These are phyloP conservation scores for Xylaria sp. DNA, from an alignment of 2,329 filamentous ascomycete genomes.

Conservation along the genomic window DNA sequence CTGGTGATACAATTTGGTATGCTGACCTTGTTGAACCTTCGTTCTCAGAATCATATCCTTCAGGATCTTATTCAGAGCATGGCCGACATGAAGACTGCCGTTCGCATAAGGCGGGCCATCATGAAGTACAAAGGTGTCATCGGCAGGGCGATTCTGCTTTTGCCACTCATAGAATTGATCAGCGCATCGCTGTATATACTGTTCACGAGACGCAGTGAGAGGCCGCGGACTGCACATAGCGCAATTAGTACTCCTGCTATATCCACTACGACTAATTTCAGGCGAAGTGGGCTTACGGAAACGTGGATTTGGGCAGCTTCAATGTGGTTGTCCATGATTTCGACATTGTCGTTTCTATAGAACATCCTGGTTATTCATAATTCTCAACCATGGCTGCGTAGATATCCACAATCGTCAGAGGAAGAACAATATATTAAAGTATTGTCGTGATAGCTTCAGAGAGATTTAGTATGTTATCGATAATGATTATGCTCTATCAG, in stretches of 20 bases:
- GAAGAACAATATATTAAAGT: background rate
- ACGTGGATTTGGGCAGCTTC: constrained; percentile 78
- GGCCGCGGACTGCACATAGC: constrained; percentile 61
- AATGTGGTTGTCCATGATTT: constrained; percentile 80
- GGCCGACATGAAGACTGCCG: constrained; percentile 88
- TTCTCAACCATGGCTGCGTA: constrained; percentile 11
- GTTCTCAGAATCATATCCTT: constrained; percentile 93
- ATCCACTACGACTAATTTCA: background rate
- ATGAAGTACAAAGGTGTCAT: constrained; percentile 80
- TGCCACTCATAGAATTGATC: constrained; percentile 95
- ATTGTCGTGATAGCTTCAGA: constrained; percentile 22
- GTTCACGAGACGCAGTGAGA: constrained; percentile 59
- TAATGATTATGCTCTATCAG: constrained; percentile 3
- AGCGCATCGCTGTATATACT: constrained; percentile 80
- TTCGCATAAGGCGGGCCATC: constrained; percentile 99
- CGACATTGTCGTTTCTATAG: constrained; percentile 51
- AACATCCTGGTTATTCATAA: constrained; percentile 39
- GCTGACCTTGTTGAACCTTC: constrained; percentile 75
- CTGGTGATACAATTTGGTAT: background rate
- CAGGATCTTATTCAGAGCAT: constrained; percentile 95
- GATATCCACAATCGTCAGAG: constrained; percentile 3
- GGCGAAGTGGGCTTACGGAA: constrained; percentile 65
- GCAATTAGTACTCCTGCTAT: constrained; percentile 40
- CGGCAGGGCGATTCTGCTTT: constrained; percentile 62
- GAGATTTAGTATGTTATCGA: constrained; percentile 5